A percentile compares a stretch with the other conserved stretches of the same genome.
These are phyloP conservation scores for Gossypium raimondii DNA, from an alignment of 345 rosid genomes.

Conservation along the genomic window DNA sequence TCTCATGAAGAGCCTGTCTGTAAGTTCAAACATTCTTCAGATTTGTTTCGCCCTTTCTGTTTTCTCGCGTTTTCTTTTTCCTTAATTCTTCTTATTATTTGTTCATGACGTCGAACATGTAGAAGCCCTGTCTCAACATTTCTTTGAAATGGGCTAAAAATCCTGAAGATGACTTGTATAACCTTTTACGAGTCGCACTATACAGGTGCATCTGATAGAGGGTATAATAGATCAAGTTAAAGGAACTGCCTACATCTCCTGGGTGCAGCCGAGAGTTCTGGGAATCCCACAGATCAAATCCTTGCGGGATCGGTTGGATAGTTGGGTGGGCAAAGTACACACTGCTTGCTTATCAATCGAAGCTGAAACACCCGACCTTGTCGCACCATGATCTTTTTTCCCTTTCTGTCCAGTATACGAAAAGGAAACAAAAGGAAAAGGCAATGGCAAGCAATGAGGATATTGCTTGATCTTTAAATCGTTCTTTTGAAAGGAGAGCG, in stretches of 20 bases:
- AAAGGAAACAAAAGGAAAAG: background rate
- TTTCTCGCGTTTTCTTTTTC: background rate
- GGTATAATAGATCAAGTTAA: conserved; percentile 96
- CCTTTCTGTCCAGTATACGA: conserved; percentile 13
- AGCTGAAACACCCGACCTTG: conserved; percentile 97
- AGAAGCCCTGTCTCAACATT: no score
- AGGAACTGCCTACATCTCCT: conserved; percentile 78
- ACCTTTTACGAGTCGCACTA: background rate
- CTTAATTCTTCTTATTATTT: background rate
- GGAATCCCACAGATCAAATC: conserved; percentile 88
- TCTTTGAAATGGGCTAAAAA: background rate
- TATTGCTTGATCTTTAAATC: no score
- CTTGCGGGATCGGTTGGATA: conserved; percentile 72
- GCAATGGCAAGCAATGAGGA: conserved; percentile 6
- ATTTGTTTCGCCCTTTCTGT: background rate
- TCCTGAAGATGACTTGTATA: background rate
- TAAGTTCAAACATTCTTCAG: conserved; percentile 36
- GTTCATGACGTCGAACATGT: no score
- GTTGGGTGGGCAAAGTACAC: conserved; percentile 83
- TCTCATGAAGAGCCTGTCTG: conserved; percentile 94
- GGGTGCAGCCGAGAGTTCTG: conserved; percentile 99
- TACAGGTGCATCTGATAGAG: conserved; percentile 93
- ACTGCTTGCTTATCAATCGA: conserved; percentile 76
- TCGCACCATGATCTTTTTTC: conserved; percentile 43
- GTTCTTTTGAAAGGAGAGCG: no score